Percentiles rank a stretch among this genome's conserved stretches.
These are phyloP conservation scores for Gynandropsis gynandra DNA, from an alignment of 345 rosid genomes.

Conservation along the genomic window DNA sequence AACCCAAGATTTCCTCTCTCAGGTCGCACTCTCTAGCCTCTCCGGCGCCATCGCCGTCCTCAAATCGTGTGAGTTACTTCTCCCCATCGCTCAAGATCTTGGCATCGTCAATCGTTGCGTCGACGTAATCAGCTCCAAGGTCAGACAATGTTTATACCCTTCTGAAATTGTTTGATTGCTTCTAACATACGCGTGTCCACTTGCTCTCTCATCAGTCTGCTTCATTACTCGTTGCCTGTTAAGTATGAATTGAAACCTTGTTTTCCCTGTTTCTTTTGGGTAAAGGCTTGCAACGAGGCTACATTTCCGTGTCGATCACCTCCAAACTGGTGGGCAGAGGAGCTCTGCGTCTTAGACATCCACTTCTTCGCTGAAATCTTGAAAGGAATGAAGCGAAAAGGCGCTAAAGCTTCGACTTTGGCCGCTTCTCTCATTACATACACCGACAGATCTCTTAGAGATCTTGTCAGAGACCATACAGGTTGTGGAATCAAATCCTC, in stretches of 20 bases:
- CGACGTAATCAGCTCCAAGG: conserved; percentile 57
- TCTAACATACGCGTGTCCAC: too few relatives aligned
- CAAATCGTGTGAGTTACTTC: conserved; percentile 73
- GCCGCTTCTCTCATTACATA: conserved; percentile 60
- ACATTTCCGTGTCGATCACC: conserved; percentile 82
- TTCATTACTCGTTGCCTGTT: background rate
- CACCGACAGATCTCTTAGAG: conserved; percentile 75
- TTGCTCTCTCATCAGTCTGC: too few relatives aligned
- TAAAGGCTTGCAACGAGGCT: conserved; percentile 68
- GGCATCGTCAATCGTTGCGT: conserved; percentile 63
- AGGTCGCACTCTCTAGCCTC: conserved; percentile 75
- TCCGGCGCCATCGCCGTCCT: conserved; percentile 79
- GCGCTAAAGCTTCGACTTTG: conserved; percentile 51
- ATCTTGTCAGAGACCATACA: conserved; percentile 78
- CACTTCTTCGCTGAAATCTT: conserved; percentile 46
- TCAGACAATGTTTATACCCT: background rate
- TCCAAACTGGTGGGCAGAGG: conserved; percentile 96
- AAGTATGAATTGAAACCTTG: background rate
- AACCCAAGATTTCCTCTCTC: conserved; percentile 77
- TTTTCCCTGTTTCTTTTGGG: background rate
- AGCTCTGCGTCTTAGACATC: conserved; percentile 62
- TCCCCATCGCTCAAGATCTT: conserved; percentile 68
- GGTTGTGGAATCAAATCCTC: conserved; percentile 42
- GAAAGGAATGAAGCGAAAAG: conserved; percentile 56
- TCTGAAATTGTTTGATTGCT: too few relatives aligned